Percentiles rank a stretch among this genome's conserved stretches.
phyloP scores from a whole-genome alignment of 495 filamentous ascomycete species.

The Neurospora hispaniola region DNA sequence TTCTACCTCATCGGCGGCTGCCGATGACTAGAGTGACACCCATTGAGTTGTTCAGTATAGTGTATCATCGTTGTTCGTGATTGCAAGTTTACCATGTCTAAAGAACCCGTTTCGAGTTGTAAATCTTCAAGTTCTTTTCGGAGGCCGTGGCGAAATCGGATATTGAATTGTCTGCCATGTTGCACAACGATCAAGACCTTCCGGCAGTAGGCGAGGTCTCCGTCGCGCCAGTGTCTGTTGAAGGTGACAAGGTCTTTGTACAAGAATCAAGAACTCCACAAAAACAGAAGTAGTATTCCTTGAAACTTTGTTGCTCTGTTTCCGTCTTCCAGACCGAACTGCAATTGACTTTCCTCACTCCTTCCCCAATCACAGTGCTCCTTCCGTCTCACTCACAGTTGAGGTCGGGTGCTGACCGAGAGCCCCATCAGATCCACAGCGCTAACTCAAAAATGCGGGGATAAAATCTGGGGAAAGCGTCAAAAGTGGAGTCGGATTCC shows the following conservation, averaged over 20 bases:
- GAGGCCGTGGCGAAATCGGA: neutral
- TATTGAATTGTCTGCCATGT: neutral
- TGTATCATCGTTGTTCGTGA: neutral
- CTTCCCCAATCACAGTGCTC: neutral
- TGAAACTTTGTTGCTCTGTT: neutral
- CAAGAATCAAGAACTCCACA: neutral
- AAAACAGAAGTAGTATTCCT: neutral
- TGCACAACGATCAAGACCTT: neutral
- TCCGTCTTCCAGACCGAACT: neutral
- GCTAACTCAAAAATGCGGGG: slow-evolving; percentile 13
- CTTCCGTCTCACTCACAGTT: neutral
- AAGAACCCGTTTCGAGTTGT: neutral
- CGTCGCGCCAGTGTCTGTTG: neutral
- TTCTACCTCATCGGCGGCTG: neutral
- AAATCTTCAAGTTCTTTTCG: neutral
- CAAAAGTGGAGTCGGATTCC: slow-evolving; percentile 5
- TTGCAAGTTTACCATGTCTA: too few species aligned
- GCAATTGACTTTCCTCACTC: neutral
- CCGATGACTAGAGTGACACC: neutral
- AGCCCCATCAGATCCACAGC: slow-evolving; percentile 12
- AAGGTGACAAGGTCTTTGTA: neutral
- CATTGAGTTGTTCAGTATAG: neutral
- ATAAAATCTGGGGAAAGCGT: slow-evolving; percentile 17
- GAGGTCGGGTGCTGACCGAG: slow-evolving; percentile 4
- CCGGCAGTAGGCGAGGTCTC: neutral